Evolutionary conservation across 2,329 filamentous ascomycete genomes (phyloP), one percentile per base, ranked within the genome.

Genomic region (Sarocladium kiliense): DNA sequence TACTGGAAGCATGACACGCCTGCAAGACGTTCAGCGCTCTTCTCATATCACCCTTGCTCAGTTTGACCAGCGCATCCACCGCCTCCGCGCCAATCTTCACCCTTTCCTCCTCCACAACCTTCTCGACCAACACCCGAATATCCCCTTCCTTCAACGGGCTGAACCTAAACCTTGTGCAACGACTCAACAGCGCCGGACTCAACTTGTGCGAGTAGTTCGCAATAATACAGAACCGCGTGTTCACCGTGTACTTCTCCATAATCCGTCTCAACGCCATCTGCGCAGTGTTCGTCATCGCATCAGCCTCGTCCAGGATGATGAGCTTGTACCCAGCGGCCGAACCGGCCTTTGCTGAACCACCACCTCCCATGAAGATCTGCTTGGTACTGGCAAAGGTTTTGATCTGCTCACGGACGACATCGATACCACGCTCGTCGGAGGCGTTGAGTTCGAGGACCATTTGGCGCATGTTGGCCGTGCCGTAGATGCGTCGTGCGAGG

Each of bases 201-300:
- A 99, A 84, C 72, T 99, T 99, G 76, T 99, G 94, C 27, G 94
- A 94, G 72, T 99, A 99, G 74, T 99, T 99, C 63, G 94, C 94
- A 63, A 99, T 97, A 67, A 99, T 91, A 75, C 93, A 97, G 75
- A 99, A 99, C 54, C 94, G 81, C 2, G 94, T 97, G 74, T 99
- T 99, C 58, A 89, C 89, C 1, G 94, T 99, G 75, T 99, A 99
- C 74, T 96, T 96, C 69, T 99, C 94, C 94, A 99, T 99, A 67
- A 99, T 97, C 49, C 94, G 80, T 59, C 94, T 84, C 55, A 99
- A 77, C 0, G 94, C 94, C 93, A 99, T 99, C 73, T 99, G 94
- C 5, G 94, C 94, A 0, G 93, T 95, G 54, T 90, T 88, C n/a
- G 94, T 99, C 94, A 99, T 99, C 54, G 94, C 94, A 70, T 99